Base-by-base conservation (phyloP, 352 stramenopile genomes). In the Blastocystis sp. region DNA sequence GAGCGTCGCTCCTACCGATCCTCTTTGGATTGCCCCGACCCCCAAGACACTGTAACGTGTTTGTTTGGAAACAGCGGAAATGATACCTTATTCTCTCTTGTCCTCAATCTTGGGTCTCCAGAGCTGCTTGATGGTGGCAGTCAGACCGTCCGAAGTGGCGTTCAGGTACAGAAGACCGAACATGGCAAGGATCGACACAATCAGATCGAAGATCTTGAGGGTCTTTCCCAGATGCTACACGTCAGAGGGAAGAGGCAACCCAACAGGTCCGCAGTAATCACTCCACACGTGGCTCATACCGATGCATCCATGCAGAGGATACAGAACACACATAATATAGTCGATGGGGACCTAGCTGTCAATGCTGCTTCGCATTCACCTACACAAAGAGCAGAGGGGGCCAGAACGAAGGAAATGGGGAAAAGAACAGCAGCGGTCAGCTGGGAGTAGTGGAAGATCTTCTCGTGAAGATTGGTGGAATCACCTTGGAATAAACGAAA, bases 391-490 rank as follows among this genome's bases (percentile, higher is more conserved):
- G 67, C 67, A 78, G 67, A 78, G 49, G 67, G 67, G 9, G 67
- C 67, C 3, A 84, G 49, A 44, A 84, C 56, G 46, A 84, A 84
- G 27, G 73, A 69, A 9, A 84, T 36, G 36, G 73, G 73, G 44
- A 73, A 24, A 34, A 84, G 54, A 75, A 69, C 49, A 18, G 73
- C 73, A 46, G 59, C 54, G 75, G 73, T 84, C 18, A 84, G 36
- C 44, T 84, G 73, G 38, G 42, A 71, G 59, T 84, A 84, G 38
- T 84, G 73, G 73, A 84, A 84, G 36, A 84, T 84, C 59, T 84
- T 84, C 59, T 84, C 73, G 11, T 84, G 73, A 56, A 84, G 59
- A 73, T 84, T 84, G n/a, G 73, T 84, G 44, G 54, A 69, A 84
- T 84, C 73, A 42, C 42, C 67, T 78, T 29, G 42, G 64, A 61